Evolutionary conservation across 1,284 basidiomycete species (phyloP).

Genomic region (Ceratobasidium sp.): DNA sequence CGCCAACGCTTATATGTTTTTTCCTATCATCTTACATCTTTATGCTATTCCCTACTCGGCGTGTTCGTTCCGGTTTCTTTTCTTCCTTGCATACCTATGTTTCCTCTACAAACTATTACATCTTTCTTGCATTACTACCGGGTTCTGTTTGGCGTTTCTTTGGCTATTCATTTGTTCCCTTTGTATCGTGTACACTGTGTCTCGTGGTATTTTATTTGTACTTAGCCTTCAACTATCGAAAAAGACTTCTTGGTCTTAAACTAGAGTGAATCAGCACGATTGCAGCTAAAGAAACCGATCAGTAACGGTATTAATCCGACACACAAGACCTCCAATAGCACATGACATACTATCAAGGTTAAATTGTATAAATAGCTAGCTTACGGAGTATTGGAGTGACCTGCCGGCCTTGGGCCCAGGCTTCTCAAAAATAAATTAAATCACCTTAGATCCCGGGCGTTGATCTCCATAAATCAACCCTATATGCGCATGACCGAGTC

Average conservation of each 20-base stretch:
- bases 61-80: too few species aligned
- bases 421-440: neutral
- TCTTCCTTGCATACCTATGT: neutral
- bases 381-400: too few species aligned
- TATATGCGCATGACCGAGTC: neutral
- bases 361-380: too few species aligned
- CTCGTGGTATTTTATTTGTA: constrained; percentile 22
- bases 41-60: too few species aligned
- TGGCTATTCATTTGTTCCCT: constrained; percentile 6
- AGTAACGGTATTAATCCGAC: too few species aligned
- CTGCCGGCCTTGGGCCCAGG: too few species aligned
- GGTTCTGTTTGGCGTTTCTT: neutral
- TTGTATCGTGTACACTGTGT: constrained; percentile 13
- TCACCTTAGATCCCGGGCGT: neutral
- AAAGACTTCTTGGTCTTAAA: neutral
- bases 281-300: too few species aligned
- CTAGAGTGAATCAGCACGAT: too few species aligned
- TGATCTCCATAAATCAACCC: neutral
- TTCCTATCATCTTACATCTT: neutral
- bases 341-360: too few species aligned
- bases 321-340: too few species aligned
- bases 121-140: constrained; percentile 4
- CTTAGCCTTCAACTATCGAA: constrained; percentile 13
- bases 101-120: too few species aligned
- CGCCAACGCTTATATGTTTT: constrained; percentile 9